Evolutionary conservation across 129 eudicot species (phyloP), one percentile per base, ranked within the genome.

Genomic region (Silybum marianum): DNA sequence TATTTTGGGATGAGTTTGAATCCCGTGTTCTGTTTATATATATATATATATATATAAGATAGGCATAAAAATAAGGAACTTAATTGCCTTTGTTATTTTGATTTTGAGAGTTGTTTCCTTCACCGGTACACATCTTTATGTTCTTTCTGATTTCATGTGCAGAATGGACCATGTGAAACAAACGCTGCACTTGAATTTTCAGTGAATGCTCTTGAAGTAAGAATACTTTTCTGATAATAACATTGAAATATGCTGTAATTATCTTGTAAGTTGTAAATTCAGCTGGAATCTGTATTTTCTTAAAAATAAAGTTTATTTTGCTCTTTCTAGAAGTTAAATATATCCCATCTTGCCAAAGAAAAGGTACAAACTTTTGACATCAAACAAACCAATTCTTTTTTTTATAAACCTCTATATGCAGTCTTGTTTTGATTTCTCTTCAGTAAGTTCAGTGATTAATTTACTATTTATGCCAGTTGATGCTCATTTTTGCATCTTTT

Each of bases 101-200:
- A 25, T 36, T 48, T 36, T 69, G 23, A 23, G 60, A 69, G 74
- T 30, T 24, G n/a, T 30, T 30, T 75, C 58, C 42, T 73, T 62
- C 54, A 25, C 2, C 4, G 24, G 40, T 80, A 76, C 69, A 21
- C 60, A 38, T 42, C 14, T 54, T 40, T 77, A 69, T 51, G 76
- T 23, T 23, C 9, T 63, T 74, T 78, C 34, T 75, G 51, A 76
- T 80, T 80, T 23, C 51, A 72, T 48, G 7, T 86, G 86, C 93
- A 96, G 98, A 93, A 84, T 86, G 95, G 98, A 76, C 95, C 98
- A 7, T 74, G 91, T 39, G 99, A 93, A 85, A 91, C 98, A 46
- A 96, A 93, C 76, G 98, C 98, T 32, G 99, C 97, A 22, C 97
- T 93, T 72, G 98, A 96, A 58, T 93, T 96, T 84, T 89, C 98